phyloP scores from a whole-genome alignment of 331 rosid species.

The Acacia pycnantha region DNA sequence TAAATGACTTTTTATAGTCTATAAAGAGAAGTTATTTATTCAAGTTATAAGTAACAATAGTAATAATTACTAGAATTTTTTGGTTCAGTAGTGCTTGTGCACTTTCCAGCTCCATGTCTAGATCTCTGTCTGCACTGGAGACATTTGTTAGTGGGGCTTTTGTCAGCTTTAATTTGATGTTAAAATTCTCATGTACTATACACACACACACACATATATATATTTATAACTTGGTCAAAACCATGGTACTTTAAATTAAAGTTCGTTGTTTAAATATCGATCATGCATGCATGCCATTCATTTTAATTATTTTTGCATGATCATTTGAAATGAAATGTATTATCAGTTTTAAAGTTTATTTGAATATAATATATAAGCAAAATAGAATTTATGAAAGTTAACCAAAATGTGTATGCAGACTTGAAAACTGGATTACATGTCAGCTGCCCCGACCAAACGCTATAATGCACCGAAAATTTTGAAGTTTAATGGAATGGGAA shows the following conservation, averaged over 20 bases:
- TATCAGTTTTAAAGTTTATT: neutral
- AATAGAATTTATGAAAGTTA: neutral
- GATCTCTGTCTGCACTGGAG: neutral
- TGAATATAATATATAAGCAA: neutral
- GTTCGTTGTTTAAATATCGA: neutral
- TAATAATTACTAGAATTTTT: neutral
- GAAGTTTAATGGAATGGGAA: conserved; percentile 22
- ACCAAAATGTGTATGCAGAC: neutral
- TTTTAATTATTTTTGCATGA: neutral
- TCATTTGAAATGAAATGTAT: neutral
- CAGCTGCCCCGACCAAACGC: conserved; percentile 49
- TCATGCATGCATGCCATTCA: neutral
- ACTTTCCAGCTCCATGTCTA: conserved; percentile 20
- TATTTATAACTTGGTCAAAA: neutral
- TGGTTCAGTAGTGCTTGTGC: conserved; percentile 19
- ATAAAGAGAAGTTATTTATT: conserved; percentile 13
- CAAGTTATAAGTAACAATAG: neutral
- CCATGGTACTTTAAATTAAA: neutral
- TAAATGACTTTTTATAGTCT: conserved; percentile 20
- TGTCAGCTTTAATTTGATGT: conserved; percentile 19
- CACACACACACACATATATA: too few species aligned
- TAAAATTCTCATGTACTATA: neutral
- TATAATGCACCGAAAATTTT: conserved; percentile 23
- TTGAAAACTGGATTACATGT: too few species aligned
- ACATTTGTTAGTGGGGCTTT: conserved; percentile 24